These are phyloP conservation scores for Trichoderma koningii DNA, from an alignment of 2,329 filamentous ascomycete species.

Conservation along the genomic window DNA sequence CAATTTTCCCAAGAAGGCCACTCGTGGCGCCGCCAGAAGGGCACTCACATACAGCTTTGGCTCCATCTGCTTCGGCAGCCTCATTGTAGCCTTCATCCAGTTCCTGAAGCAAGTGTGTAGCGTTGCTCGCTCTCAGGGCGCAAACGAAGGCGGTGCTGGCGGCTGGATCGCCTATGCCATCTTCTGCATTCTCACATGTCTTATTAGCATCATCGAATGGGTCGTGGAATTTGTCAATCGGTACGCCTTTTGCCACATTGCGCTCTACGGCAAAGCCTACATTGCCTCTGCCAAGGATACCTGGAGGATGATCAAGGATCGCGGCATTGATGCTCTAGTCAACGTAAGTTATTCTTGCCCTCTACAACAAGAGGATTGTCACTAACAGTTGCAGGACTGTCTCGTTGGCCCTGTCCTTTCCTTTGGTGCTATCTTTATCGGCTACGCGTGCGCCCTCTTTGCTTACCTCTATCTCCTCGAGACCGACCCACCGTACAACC, in stretches of 20 bases:
- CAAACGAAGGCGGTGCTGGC: constrained; percentile 70
- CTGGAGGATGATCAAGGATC: constrained; percentile 88
- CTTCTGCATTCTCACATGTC: constrained; percentile 74
- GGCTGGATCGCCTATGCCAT: constrained; percentile 66
- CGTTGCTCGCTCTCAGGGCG: constrained; percentile 65
- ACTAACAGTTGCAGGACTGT: constrained; percentile 59
- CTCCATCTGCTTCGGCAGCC: constrained; percentile 81
- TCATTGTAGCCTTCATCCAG: constrained; percentile 86
- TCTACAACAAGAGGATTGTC: no score
- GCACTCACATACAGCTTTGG: constrained; percentile 90
- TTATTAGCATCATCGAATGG: constrained; percentile 81
- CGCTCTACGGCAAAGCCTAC: constrained; percentile 88
- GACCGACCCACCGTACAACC: constrained; percentile 79
- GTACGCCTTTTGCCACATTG: constrained; percentile 91
- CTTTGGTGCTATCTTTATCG: constrained; percentile 81
- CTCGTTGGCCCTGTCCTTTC: constrained; percentile 73
- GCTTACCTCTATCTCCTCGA: constrained; percentile 85
- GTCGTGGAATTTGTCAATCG: constrained; percentile 85
- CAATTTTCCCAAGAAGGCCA: constrained; percentile 74
- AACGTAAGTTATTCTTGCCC: constrained; percentile 52
- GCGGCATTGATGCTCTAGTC: constrained; percentile 85
- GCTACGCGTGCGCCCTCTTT: constrained; percentile 76
- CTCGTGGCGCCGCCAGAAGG: constrained; percentile 78
- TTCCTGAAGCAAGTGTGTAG: constrained; percentile 80
- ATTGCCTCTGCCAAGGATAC: constrained; percentile 85